Conservation (phyloP, 1,284 basidiomycete species). For the Mycena citricolor region DNA sequence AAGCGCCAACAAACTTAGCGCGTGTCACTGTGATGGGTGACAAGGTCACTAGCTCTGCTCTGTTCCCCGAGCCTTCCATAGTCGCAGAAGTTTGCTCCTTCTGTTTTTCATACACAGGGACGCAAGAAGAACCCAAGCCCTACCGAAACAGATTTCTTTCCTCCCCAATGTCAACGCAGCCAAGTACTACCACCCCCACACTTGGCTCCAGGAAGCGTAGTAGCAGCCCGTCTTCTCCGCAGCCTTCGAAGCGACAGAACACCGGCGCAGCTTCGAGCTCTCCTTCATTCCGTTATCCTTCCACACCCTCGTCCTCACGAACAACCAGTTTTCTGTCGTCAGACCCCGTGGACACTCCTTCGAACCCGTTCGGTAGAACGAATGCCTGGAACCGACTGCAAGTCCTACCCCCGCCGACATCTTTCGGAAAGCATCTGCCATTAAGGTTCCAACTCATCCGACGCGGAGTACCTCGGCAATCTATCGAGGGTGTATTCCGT, state of each 20-base stretch:
- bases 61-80: no score
- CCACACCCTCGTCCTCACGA: conserved; percentile 2
- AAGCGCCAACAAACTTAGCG: no score
- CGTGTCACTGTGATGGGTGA: no score
- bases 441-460: conserved; percentile 66
- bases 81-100: no score
- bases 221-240: conserved; percentile 11
- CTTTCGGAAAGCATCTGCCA: conserved; percentile 56
- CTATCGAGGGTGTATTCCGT: conserved; percentile 53
- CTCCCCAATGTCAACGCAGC: no score
- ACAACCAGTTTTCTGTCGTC: neutral
- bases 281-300: conserved; percentile 3
- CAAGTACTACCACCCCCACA: no score
- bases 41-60: no score
- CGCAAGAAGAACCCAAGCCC: no score
- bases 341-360: conserved; percentile 52
- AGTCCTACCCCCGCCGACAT: conserved; percentile 45
- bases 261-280: conserved; percentile 6
- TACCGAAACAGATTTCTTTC: no score
- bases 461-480: conserved; percentile 26
- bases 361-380: conserved; percentile 54
- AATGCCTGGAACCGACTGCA: conserved; percentile 33
- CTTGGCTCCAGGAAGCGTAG: neutral
- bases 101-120: no score
- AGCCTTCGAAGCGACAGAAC: conserved; percentile 12